Conservation (phyloP, 257 asterid species). For the Penstemon barbatus region DNA sequence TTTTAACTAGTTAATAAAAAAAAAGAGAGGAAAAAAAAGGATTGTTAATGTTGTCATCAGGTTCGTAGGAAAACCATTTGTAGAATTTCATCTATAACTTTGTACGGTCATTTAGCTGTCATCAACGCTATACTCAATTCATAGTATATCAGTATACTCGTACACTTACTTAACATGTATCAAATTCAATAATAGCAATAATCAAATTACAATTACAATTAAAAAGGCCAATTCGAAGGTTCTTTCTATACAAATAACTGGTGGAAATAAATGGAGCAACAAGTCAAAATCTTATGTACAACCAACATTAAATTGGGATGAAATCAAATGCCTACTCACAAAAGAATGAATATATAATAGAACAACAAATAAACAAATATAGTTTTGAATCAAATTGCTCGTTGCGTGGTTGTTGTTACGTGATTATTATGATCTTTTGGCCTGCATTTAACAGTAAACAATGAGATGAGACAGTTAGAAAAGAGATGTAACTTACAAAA, state of each 20-base stretch:
- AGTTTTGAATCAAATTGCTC: background rate
- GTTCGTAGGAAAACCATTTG: too few relatives aligned
- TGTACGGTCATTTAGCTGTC: too few relatives aligned
- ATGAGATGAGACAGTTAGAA: constrained; percentile 15
- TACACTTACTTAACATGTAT: too few relatives aligned
- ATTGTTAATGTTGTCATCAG: too few relatives aligned
- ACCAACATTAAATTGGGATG: constrained; percentile 12
- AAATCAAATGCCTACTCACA: constrained; percentile 5
- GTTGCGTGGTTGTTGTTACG: background rate
- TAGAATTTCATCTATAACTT: too few relatives aligned
- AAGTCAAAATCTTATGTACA: constrained; percentile 23
- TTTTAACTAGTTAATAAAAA: too few relatives aligned
- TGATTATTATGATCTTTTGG: constrained; percentile 43
- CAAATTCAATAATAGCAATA: too few relatives aligned
- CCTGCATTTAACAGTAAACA: constrained; percentile 51
- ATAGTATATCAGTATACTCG: too few relatives aligned
- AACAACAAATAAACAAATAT: constrained; percentile 9
- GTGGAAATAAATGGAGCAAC: background rate
- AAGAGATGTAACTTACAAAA: background rate
- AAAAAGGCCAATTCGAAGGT: background rate
- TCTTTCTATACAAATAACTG: background rate
- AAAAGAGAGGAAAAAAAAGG: too few relatives aligned
- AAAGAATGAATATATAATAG: constrained; percentile 3
- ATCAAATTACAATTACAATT: constrained; percentile 9
- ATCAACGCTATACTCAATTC: too few relatives aligned